phyloP scores from a whole-genome alignment of 805 yeast species.

The Brettanomyces bruxellensis region DNA sequence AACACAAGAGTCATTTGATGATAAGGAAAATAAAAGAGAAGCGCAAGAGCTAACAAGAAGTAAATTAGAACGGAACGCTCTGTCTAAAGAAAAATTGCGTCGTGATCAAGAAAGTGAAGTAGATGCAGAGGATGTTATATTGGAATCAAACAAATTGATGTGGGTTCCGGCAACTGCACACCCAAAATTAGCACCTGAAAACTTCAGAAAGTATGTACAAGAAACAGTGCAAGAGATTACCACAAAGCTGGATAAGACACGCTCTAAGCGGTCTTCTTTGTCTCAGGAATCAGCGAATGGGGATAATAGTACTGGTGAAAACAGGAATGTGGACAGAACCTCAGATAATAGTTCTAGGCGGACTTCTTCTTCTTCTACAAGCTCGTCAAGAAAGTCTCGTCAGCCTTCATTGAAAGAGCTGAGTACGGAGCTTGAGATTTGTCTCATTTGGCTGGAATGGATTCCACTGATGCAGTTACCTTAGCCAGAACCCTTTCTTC shows the following conservation, averaged over 20 bases:
- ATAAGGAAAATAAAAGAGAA: neutral
- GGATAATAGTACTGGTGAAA: neutral
- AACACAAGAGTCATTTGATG: neutral
- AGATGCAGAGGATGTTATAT: constrained; percentile 6
- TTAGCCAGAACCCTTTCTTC: constrained; percentile 73
- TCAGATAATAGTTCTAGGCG: neutral
- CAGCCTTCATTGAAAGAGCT: constrained; percentile 62
- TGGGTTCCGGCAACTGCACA: constrained; percentile 97
- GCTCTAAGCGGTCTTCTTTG: constrained; percentile 18
- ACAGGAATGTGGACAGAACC: neutral
- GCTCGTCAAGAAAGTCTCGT: constrained; percentile 4
- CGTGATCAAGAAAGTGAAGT: neutral
- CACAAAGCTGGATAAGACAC: constrained; percentile 27
- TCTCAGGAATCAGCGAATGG: constrained; percentile 13
- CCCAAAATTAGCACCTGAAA: constrained; percentile 92
- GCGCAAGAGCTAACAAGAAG: neutral
- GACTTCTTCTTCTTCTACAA: constrained; percentile 2
- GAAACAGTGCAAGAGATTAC: constrained; percentile 43
- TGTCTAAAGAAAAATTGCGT: neutral
- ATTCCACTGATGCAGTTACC: constrained; percentile 73
- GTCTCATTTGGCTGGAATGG: constrained; percentile 69
- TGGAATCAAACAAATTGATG: constrained; percentile 41
- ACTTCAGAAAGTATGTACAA: constrained; percentile 60
- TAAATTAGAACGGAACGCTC: neutral
- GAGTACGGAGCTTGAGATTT: constrained; percentile 66